Conservation (phyloP, 495 filamentous ascomycete species). For the Podospora conica region DNA sequence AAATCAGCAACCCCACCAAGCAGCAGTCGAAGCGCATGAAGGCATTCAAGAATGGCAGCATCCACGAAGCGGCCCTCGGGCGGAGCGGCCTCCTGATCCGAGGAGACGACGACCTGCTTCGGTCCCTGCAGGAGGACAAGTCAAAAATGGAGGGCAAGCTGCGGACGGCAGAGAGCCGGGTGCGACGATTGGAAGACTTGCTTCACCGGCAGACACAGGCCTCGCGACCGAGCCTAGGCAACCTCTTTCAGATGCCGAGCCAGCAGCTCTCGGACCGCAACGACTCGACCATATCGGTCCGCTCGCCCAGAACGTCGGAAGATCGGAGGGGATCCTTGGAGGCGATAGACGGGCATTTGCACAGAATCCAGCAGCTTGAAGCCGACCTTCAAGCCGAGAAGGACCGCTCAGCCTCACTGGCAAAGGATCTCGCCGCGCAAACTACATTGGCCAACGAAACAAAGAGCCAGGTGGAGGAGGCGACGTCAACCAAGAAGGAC, state of each 20-base stretch:
- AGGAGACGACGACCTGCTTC: constrained; percentile 71
- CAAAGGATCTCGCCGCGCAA: constrained; percentile 55
- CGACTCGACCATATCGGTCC: constrained; percentile 39
- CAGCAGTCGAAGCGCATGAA: constrained; percentile 72
- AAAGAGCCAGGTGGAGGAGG: constrained; percentile 69
- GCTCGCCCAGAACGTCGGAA: constrained; percentile 28
- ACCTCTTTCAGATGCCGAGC: constrained; percentile 50
- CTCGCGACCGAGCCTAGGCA: constrained; percentile 61
- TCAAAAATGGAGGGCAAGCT: constrained; percentile 70
- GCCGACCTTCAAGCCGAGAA: constrained; percentile 60
- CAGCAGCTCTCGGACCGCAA: constrained; percentile 34
- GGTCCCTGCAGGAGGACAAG: constrained; percentile 69
- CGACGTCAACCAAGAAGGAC: constrained; percentile 86
- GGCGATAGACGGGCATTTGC: constrained; percentile 31
- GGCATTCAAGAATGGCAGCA: constrained; percentile 91
- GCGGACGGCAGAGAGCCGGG: constrained; percentile 82
- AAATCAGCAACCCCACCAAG: constrained; percentile 67
- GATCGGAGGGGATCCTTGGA: constrained; percentile 36
- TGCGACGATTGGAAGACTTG: constrained; percentile 87
- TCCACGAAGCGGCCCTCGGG: constrained; percentile 77
- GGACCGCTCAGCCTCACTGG: constrained; percentile 44
- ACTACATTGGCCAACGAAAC: constrained; percentile 58
- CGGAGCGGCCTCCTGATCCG: constrained; percentile 73
- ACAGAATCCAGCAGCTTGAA: constrained; percentile 71
- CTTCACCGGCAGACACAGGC: constrained; percentile 78